Percentiles rank a stretch among this genome's conserved stretches.
Conservation (phyloP, 345 rosid species). For the Linum lewisii region DNA sequence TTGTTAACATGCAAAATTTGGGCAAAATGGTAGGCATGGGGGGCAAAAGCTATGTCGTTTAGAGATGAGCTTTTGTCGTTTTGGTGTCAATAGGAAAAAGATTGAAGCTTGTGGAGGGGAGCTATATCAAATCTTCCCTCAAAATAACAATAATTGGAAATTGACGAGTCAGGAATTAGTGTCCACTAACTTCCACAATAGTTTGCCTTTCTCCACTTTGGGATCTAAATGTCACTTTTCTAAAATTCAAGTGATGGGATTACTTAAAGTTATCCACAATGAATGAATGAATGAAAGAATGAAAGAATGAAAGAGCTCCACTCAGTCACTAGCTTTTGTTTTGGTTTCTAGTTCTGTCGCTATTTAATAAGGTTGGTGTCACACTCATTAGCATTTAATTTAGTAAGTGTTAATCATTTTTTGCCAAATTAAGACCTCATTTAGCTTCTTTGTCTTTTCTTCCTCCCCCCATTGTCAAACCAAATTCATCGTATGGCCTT, state of each 20-base stretch:
- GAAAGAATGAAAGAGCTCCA: not conserved
- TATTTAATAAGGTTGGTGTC: not conserved
- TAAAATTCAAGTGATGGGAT: no score
- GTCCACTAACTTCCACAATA: not conserved
- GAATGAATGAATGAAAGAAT: no score
- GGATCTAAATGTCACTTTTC: no score
- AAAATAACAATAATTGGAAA: not conserved
- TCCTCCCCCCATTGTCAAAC: not conserved
- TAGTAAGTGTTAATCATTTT: no score
- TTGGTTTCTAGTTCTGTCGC: not conserved
- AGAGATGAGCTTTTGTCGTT: no score
- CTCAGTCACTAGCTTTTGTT: not conserved
- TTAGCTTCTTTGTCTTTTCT: not conserved
- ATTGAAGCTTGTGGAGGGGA: not conserved
- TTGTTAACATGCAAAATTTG: no score
- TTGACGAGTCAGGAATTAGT: not conserved
- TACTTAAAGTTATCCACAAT: no score
- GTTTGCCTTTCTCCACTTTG: not conserved
- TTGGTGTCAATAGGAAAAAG: no score
- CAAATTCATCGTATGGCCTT: no score
- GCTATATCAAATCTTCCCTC: not conserved
- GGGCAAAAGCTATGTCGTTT: no score
- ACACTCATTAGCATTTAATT: not conserved
- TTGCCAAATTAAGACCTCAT: not conserved
- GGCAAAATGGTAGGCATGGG: no score